These are phyloP conservation scores for Coniferiporia sulphurascens DNA, from an alignment of 1,284 basidiomycete species.

Conservation along the genomic window DNA sequence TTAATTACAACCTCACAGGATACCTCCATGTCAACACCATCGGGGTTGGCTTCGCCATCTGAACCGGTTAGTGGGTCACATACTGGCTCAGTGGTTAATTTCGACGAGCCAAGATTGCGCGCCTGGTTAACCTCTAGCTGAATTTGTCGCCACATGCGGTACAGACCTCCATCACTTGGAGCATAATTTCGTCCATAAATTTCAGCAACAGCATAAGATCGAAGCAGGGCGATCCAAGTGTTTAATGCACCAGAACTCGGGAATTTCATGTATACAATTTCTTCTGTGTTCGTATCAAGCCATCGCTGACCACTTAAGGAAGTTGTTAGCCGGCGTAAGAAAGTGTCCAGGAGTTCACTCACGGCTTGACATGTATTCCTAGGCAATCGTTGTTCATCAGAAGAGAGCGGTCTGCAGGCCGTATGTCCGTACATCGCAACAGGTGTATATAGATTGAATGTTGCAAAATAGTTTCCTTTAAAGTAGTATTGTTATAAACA, in stretches of 20 bases:
- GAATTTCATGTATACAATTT: constrained; percentile 70
- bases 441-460: constrained; percentile 68
- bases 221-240: constrained; percentile 69
- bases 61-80: constrained; percentile 23
- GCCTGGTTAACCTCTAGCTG: constrained; percentile 66
- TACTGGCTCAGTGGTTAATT: constrained; percentile 25
- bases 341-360: constrained; percentile 20
- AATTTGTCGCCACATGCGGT: constrained; percentile 80
- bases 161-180: constrained; percentile 63
- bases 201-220: constrained; percentile 72
- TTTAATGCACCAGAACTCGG: constrained; percentile 51
- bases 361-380: constrained; percentile 61
- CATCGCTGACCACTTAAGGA: constrained; percentile 52
- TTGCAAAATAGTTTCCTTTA: constrained; percentile 63
- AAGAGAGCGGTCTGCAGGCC: constrained; percentile 61
- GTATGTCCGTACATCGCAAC: constrained; percentile 70
- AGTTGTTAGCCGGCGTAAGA: constrained; percentile 6
- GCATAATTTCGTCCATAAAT: constrained; percentile 60
- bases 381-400: constrained; percentile 69
- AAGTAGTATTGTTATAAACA: neutral
- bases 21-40: constrained; percentile 58
- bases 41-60: constrained; percentile 33
- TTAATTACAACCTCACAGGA: constrained; percentile 69
- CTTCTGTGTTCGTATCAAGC: constrained; percentile 47
- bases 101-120: constrained; percentile 55